Conservation (phyloP, 768 basidiomycete genomes). For the Kwoniella bestiolae region DNA sequence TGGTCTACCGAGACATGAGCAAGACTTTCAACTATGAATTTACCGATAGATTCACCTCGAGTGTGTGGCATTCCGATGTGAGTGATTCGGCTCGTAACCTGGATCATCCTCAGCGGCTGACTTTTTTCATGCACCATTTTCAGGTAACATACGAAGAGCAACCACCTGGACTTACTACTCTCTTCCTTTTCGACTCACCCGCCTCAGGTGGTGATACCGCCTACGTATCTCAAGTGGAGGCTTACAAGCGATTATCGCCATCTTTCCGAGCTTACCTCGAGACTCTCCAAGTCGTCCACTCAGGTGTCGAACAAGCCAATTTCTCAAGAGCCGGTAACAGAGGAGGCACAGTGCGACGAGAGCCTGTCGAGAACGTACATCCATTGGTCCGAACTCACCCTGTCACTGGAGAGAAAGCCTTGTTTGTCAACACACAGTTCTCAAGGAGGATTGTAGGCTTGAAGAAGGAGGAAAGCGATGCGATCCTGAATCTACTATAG, state of each 20-base stretch:
- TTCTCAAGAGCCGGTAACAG: conserved; percentile 72
- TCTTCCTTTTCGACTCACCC: conserved; percentile 69
- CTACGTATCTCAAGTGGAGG: conserved; percentile 59
- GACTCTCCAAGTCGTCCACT: conserved; percentile 78
- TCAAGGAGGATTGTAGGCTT: conserved; percentile 77
- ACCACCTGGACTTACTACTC: conserved; percentile 81
- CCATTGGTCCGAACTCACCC: conserved; percentile 77
- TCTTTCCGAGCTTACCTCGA: conserved; percentile 76
- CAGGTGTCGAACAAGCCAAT: conserved; percentile 78
- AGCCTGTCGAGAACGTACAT: conserved; percentile 80
- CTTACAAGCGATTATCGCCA: conserved; percentile 73
- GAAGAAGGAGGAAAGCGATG: conserved; percentile 80
- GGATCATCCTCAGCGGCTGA: too few species aligned
- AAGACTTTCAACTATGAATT: conserved; percentile 70
- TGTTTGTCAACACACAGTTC: conserved; percentile 86
- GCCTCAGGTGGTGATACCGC: conserved; percentile 63
- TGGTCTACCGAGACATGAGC: conserved; percentile 78
- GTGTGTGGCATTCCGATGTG: conserved; percentile 66
- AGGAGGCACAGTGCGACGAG: conserved; percentile 75
- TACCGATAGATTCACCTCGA: conserved; percentile 64
- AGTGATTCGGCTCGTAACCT: background rate
- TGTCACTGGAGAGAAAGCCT: conserved; percentile 82
- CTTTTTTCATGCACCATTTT: too few species aligned
- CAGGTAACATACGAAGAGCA: conserved; percentile 72
- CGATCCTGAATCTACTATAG: conserved; percentile 53